phyloP scores from a whole-genome alignment of 2,329 filamentous ascomycete genomes.

The Fusarium devonianum region DNA sequence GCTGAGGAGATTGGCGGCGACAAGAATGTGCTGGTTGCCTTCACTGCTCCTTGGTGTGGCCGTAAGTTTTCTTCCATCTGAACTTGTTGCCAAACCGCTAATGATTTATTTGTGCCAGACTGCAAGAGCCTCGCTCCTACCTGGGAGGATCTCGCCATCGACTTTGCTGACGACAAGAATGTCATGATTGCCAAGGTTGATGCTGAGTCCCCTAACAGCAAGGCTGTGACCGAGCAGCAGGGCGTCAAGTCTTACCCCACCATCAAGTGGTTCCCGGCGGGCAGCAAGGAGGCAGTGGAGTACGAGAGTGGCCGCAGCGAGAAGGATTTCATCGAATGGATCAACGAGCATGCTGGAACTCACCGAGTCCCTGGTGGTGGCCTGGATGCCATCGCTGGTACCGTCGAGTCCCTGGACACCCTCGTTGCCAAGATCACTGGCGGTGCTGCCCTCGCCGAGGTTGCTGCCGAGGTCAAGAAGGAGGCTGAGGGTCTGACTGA shows the following conservation, averaged over 20 bases:
- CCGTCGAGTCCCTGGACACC: constrained; percentile 78
- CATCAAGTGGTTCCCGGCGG: constrained; percentile 96
- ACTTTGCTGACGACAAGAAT: constrained; percentile 78
- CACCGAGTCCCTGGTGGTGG: constrained; percentile 83
- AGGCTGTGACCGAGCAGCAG: constrained; percentile 76
- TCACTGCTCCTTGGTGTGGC: constrained; percentile 98
- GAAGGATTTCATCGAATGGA: constrained; percentile 75
- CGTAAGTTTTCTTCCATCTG: constrained; percentile 67
- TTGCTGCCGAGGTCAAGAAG: constrained; percentile 75
- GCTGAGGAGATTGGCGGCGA: constrained; percentile 79
- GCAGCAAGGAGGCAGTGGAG: constrained; percentile 72
- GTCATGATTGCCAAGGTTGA: constrained; percentile 96
- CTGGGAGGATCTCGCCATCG: constrained; percentile 86
- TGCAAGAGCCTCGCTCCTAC: constrained; percentile 92
- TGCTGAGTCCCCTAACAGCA: constrained; percentile 86
- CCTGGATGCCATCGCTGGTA: constrained; percentile 80
- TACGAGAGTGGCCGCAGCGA: constrained; percentile 83
- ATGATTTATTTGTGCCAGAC: constrained; percentile 62
- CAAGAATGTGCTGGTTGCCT: constrained; percentile 91
- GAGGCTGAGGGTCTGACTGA: constrained; percentile 71
- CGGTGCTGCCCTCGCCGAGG: constrained; percentile 66
- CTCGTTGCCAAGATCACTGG: constrained; percentile 78
- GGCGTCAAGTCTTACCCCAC: constrained; percentile 90
- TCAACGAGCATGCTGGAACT: constrained; percentile 90
- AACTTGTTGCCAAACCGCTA: constrained; percentile 6